Evolutionary conservation across 306 rosid genomes (phyloP).

Genomic region (Benincasa hispida): DNA sequence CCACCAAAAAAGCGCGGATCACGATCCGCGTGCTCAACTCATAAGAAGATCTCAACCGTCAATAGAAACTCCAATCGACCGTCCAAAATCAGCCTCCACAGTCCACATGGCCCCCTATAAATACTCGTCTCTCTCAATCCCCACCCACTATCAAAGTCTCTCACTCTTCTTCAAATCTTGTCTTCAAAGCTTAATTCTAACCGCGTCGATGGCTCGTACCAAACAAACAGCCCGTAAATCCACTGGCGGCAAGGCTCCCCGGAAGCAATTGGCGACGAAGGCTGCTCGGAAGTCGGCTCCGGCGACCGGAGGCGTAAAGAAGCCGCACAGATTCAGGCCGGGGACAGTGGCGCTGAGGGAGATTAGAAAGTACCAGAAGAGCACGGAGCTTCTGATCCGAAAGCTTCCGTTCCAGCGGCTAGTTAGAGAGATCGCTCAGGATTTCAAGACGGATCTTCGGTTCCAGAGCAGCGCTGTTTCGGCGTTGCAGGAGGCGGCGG

Average conservation of each 20-base stretch:
- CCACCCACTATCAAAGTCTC: neutral
- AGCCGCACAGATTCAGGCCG: neutral
- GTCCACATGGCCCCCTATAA: neutral
- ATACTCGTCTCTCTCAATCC: neutral
- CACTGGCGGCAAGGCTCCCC: constrained; percentile 2
- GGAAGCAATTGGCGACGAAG: neutral
- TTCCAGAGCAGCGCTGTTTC: constrained; percentile 4
- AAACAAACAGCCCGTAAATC: constrained; percentile 4
- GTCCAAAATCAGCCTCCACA: neutral
- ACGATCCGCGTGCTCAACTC: neutral
- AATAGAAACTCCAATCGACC: neutral
- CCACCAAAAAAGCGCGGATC: neutral
- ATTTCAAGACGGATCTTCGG: constrained; percentile 4
- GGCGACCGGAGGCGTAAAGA: constrained; percentile 3
- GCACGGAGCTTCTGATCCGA: neutral
- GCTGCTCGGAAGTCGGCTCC: constrained; percentile 4
- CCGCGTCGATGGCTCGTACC: neutral
- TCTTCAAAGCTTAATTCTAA: neutral
- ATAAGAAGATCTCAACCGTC: neutral
- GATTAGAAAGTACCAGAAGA: neutral
- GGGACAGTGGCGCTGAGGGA: constrained; percentile 3
- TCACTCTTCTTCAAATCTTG: no score
- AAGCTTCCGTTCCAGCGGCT: constrained; percentile 6
- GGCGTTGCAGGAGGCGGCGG: constrained; percentile 3
- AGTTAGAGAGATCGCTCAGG: constrained; percentile 1